Percentiles rank a stretch among this genome's conserved stretches.
These are phyloP conservation scores for Clavispora phyllophila DNA, from an alignment of 805 yeast genomes.

Conservation along the genomic window DNA sequence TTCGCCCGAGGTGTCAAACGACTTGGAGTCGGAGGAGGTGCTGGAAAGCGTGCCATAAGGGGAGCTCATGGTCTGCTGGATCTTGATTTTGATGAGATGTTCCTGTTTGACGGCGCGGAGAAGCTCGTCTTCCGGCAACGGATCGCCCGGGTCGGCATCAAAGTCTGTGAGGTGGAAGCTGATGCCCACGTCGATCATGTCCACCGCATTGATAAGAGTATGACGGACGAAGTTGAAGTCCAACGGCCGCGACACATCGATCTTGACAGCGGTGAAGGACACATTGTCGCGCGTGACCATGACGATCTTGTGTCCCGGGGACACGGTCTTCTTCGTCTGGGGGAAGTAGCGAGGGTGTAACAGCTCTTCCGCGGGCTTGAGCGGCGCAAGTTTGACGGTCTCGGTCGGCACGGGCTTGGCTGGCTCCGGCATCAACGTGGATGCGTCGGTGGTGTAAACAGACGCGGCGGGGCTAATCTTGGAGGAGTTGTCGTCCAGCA, in stretches of 20 bases:
- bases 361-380: no score
- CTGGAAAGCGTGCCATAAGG: slow-evolving; percentile 39
- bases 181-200: slow-evolving; percentile 28
- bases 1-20: slow-evolving; percentile 44
- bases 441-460: neutral
- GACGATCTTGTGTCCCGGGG: slow-evolving; percentile 26
- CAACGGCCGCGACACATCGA: slow-evolving; percentile 12
- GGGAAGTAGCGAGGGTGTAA: slow-evolving; percentile 5
- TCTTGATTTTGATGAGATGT: slow-evolving; percentile 29
- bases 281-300: slow-evolving; percentile 63
- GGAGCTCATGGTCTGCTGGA: slow-evolving; percentile 29
- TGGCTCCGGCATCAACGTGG: neutral
- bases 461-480: neutral
- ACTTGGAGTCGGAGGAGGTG: slow-evolving; percentile 50
- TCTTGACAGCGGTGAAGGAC: slow-evolving; percentile 47
- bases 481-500: neutral
- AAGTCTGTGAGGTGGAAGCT: slow-evolving; percentile 65
- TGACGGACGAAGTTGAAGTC: slow-evolving; percentile 32
- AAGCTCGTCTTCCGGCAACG: slow-evolving; percentile 47
- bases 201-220: slow-evolving; percentile 33
- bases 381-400: no score
- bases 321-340: slow-evolving; percentile 1
- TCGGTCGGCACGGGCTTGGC: no score
- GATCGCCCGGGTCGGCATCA: slow-evolving; percentile 52
- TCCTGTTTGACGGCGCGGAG: slow-evolving; percentile 29